Conservation (phyloP, 2,329 filamentous ascomycete species). For the Fusarium graminum region DNA sequence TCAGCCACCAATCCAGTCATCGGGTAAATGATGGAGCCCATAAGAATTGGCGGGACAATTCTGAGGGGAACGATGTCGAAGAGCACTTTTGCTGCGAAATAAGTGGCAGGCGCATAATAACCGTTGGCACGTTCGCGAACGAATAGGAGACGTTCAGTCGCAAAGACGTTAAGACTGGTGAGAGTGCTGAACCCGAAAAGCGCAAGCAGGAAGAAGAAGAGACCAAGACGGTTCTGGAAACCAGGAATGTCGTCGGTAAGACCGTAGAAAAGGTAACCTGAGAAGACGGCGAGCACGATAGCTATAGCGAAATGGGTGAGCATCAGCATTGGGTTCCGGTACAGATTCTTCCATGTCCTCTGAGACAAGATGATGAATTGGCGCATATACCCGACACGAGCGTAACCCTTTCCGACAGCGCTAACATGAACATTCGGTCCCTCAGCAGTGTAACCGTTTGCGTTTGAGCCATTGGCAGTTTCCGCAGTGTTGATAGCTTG, state of each 20-base stretch:
- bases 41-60: constrained; percentile 92
- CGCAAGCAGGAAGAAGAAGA: constrained; percentile 97
- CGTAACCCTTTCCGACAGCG: constrained; percentile 82
- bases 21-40: constrained; percentile 95
- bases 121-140: constrained; percentile 95
- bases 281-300: constrained; percentile 92
- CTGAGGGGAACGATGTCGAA: constrained; percentile 97
- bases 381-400: constrained; percentile 79
- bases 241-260: constrained; percentile 95
- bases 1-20: constrained; percentile 95
- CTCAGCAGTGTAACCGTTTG: constrained; percentile 63
- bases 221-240: constrained; percentile 95
- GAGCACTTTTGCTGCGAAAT: constrained; percentile 96
- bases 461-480: constrained; percentile 73
- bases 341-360: constrained; percentile 96
- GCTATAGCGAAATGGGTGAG: constrained; percentile 98
- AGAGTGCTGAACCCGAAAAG: constrained; percentile 97
- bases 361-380: constrained; percentile 92
- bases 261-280: constrained; percentile 95
- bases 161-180: constrained; percentile 93
- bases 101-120: constrained; percentile 93
- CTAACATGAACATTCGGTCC: constrained; percentile 65
- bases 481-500: constrained; percentile 74
- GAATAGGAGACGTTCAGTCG: constrained; percentile 89
- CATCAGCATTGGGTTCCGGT: constrained; percentile 98